A percentile compares a stretch with the other conserved stretches of the same genome.
Evolutionary conservation across 2,329 filamentous ascomycete species (phyloP).

Genomic region (Trichoderma asperellum): DNA sequence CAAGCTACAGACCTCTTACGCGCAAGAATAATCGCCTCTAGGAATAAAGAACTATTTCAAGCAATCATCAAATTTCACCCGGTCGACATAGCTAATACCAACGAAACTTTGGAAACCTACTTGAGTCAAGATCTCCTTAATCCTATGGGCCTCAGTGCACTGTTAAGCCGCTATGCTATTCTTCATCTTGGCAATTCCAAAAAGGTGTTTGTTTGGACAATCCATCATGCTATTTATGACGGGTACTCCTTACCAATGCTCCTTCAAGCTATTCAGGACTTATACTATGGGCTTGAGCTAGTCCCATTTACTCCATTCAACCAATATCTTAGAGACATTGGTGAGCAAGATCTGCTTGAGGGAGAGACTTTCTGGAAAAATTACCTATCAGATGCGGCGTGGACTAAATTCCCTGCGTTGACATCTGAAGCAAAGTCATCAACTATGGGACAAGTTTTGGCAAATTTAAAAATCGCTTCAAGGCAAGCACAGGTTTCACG

Average conservation of each 20-base stretch:
- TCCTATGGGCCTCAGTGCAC: background rate
- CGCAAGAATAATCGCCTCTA: background rate
- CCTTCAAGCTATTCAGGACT: background rate
- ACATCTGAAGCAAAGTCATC: background rate
- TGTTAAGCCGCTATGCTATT: background rate
- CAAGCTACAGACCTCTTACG: background rate
- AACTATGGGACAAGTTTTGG: background rate
- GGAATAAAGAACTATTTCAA: slow-evolving; percentile 10
- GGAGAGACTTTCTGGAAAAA: background rate
- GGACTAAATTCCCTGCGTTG: slow-evolving; percentile 5
- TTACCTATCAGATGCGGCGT: background rate
- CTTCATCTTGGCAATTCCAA: background rate
- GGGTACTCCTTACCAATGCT: slow-evolving; percentile 15
- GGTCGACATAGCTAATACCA: background rate
- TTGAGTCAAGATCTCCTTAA: background rate
- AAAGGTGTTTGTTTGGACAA: slow-evolving; percentile 1
- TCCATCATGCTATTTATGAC: slow-evolving; percentile 12
- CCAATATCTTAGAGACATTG: background rate
- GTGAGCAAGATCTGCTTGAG: background rate
- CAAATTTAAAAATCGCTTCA: background rate
- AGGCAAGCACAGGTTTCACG: background rate
- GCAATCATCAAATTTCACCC: slow-evolving; percentile 17
- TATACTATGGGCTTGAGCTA: background rate
- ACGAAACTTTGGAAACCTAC: background rate
- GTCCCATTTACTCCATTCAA: slow-evolving; percentile 7